phyloP scores from a whole-genome alignment of 805 yeast genomes.

The Peterozyma xylosa region DNA sequence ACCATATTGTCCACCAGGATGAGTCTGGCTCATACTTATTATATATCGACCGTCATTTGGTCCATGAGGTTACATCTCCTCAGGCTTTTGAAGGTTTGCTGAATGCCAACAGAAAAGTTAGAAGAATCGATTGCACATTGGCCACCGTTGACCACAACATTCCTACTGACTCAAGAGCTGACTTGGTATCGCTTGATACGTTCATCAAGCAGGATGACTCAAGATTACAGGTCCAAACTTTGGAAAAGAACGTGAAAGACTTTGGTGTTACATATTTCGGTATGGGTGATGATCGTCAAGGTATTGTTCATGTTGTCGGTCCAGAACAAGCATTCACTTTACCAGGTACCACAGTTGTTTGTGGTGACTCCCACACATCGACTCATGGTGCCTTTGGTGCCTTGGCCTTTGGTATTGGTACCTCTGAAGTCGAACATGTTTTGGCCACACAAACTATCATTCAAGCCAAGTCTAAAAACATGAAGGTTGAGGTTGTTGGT shows the following conservation, averaged over 20 bases:
- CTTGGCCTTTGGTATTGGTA: slow-evolving; percentile 97
- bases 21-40: slow-evolving; percentile 80
- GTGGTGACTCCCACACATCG: slow-evolving; percentile 98
- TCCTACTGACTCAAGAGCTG: slow-evolving; percentile 84
- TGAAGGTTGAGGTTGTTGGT: slow-evolving; percentile 85
- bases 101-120: slow-evolving; percentile 80
- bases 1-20: slow-evolving; percentile 86
- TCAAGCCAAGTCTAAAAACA: slow-evolving; percentile 92
- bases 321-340: slow-evolving; percentile 98
- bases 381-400: slow-evolving; percentile 99
- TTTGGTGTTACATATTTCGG: slow-evolving; percentile 91
- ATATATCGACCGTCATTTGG: slow-evolving; percentile 94
- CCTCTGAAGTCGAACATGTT: slow-evolving; percentile 98
- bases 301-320: slow-evolving; percentile 97
- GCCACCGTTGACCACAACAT: slow-evolving; percentile 97
- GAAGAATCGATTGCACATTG: slow-evolving; percentile 88
- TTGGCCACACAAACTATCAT: slow-evolving; percentile 94
- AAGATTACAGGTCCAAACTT: slow-evolving; percentile 82
- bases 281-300: slow-evolving; percentile 91
- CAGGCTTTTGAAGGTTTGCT: slow-evolving; percentile 96
- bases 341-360: slow-evolving; percentile 97
- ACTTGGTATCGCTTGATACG: slow-evolving; percentile 63
- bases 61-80: slow-evolving; percentile 98
- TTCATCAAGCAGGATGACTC: slow-evolving; percentile 91
- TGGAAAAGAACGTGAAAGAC: slow-evolving; percentile 86